Evolutionary conservation across 257 asterid species (phyloP), one percentile per base, ranked within the genome.

Genomic region (Asclepias syriaca): DNA sequence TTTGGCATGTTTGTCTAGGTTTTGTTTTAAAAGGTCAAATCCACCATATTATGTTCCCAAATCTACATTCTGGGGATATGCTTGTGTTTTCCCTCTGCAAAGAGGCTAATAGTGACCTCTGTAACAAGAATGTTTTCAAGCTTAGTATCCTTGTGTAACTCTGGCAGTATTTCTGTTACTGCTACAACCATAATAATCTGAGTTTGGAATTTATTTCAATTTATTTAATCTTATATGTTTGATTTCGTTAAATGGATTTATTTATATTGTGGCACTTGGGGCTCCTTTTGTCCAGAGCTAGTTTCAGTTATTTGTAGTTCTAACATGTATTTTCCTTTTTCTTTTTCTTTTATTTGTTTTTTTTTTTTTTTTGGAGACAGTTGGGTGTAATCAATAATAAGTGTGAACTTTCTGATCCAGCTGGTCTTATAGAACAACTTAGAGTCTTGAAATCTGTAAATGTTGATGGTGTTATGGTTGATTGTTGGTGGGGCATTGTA

Each of bases 401-500:
- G 84, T 89, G 95, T 65, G 99, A 91, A 88, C 92, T 94, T 84
- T 85, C 83, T 78, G 96, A 91, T 84, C 90, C 88, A 12, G 96
- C 91, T 76, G 94, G 95, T 78, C 84, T 94, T 54, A 82, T 84
- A 84, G 88, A 89, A 82, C 97, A 91, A 80, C 84, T 94, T 73
- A 89, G 89, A 83, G 72, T 84, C 75, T 82, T 91, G 85, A 91
- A 92, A 83, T 88, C 96, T 64, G 57, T 85, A 29, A 87, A 86
- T 48, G 81, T 91, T 51, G 97, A 94, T 77, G 98, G 99, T 40
- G 79, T 91, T 71, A 80, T 84, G 89, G 93, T 91, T 72, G 95
- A 94, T 81, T 94, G 99, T 84, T 93, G 98, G 98, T 93, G 98
- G 98, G 98, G 98, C 65, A 79, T 91, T 49, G 98, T 93, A 67